Base-by-base conservation (phyloP, 495 filamentous ascomycete genomes). In the Lasiosphaeria hispida region DNA sequence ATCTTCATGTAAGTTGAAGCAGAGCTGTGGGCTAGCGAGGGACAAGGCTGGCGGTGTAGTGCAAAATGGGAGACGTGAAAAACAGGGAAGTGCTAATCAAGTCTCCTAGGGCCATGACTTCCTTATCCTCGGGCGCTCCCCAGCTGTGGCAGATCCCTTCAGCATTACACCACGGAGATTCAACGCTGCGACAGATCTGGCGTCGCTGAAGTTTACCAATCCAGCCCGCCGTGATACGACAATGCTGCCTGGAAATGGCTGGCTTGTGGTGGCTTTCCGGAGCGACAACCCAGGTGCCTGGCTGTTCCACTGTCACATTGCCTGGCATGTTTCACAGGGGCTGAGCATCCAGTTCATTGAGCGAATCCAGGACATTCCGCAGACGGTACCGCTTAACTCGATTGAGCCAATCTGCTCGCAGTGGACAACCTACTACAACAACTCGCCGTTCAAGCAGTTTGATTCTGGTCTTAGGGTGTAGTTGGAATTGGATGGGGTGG, bases 401-500 rank as follows among this genome's bases (percentile, higher is more conserved):
- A 61, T 78, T 23, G 39, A 70, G n/a, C 64, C 64, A 15, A 69
- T 56, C 6, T 79, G 76, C 52, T 37, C 63, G 0, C 51, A 58
- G 4, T 78, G 77, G 76, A 58, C 67, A 13, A 4, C 59, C 3
- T 80, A 72, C 58, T 67, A 70, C 14, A 62, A 64, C 70, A 53
- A 7, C 60, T 65, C 58, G 78, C 78, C 43, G 35, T 30, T 38
- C 51, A 10, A 57, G 1, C 72, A 79, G 60, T 70, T 75, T 10
- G 77, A 82, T 51, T 79, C 77, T 35, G 78, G 79, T 1, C 63
- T 79, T 66, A 88, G 82, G 68, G 76, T 76, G 52, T 75, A 76
- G 10, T 80, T n/a, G n/a, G n/a, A n/a, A n/a, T n/a, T n/a, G n/a
- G n/a, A n/a, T n/a, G n/a, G n/a, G n/a, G n/a, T n/a, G n/a, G n/a